These are phyloP conservation scores for Glycyrrhiza uralensis DNA, from an alignment of 306 rosid species.

Conservation along the genomic window DNA sequence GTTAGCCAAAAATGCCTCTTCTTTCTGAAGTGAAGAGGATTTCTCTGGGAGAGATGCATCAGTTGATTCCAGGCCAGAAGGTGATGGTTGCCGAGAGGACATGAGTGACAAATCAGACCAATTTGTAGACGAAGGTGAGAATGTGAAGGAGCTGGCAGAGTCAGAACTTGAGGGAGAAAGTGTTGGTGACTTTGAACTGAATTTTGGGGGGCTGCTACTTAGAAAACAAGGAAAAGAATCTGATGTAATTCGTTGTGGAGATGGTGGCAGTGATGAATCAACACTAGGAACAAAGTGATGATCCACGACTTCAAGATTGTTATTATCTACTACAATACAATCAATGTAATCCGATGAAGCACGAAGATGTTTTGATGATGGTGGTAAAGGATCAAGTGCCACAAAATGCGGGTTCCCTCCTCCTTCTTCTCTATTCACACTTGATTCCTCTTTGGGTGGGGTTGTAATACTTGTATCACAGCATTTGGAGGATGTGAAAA, in stretches of 20 bases:
- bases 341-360: constrained; percentile 65
- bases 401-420: constrained; percentile 32
- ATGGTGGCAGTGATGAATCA: constrained; percentile 43
- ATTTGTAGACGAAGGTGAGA: constrained; percentile 81
- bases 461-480: constrained; percentile 32
- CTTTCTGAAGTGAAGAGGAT: constrained; percentile 37
- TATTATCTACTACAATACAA: constrained; percentile 40
- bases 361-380: constrained; percentile 45
- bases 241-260: constrained; percentile 45
- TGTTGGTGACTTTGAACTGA: constrained; percentile 64
- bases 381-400: constrained; percentile 39
- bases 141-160: constrained; percentile 65
- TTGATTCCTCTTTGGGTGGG: constrained; percentile 26
- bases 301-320: constrained; percentile 30
- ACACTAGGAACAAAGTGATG: constrained; percentile 25
- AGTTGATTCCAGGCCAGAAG: constrained; percentile 60
- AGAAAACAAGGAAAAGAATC: constrained; percentile 58
- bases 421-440: constrained; percentile 35
- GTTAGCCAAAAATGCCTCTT: constrained; percentile 38
- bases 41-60: constrained; percentile 48
- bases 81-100: constrained; percentile 76
- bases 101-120: constrained; percentile 79
- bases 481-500: constrained; percentile 47
- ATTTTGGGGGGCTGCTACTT: constrained; percentile 46
- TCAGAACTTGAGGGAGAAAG: constrained; percentile 84